Percentiles rank a stretch among this genome's conserved stretches.
Evolutionary conservation across 331 rosid species (phyloP).

Genomic region (Spiraea crenata): DNA sequence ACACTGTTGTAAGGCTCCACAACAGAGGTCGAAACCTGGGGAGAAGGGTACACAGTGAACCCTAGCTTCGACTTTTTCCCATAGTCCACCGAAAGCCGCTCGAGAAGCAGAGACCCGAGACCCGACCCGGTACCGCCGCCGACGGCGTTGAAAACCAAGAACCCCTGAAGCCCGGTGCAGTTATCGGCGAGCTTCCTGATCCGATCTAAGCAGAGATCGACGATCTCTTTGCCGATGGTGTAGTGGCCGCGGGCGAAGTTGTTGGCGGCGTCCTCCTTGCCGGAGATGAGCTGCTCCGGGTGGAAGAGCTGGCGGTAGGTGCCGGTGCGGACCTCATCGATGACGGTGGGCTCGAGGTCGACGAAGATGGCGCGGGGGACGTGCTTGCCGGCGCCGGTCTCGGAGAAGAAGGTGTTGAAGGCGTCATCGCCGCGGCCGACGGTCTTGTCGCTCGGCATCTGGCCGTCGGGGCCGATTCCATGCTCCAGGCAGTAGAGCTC

Average conservation of each 20-base stretch:
- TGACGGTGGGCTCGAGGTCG: constrained; percentile 80
- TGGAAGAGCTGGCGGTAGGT: constrained; percentile 81
- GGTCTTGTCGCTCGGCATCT: constrained; percentile 66
- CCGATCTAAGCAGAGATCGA: constrained; percentile 74
- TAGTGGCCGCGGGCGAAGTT: constrained; percentile 85
- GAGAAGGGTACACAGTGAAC: constrained; percentile 76
- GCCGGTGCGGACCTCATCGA: constrained; percentile 78
- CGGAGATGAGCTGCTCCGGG: constrained; percentile 84
- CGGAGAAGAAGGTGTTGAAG: constrained; percentile 78
- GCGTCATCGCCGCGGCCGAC: constrained; percentile 76
- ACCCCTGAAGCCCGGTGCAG: constrained; percentile 78
- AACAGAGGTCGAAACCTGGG: constrained; percentile 77
- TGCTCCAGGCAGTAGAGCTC: constrained; percentile 85
- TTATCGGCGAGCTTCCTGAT: constrained; percentile 72
- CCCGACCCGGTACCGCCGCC: constrained; percentile 91
- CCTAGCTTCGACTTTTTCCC: constrained; percentile 75
- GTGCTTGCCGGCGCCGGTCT: constrained; percentile 83
- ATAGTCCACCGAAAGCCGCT: constrained; percentile 77
- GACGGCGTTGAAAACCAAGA: constrained; percentile 70
- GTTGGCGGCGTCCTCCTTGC: constrained; percentile 86
- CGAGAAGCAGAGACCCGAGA: constrained; percentile 66
- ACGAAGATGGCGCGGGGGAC: constrained; percentile 80
- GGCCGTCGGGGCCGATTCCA: constrained; percentile 74
- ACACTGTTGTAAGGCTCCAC: constrained; percentile 85
- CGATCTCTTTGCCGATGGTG: constrained; percentile 81